Conservation (phyloP, 192 early-diverging fungal species). For the Backusella liffmaniae region DNA sequence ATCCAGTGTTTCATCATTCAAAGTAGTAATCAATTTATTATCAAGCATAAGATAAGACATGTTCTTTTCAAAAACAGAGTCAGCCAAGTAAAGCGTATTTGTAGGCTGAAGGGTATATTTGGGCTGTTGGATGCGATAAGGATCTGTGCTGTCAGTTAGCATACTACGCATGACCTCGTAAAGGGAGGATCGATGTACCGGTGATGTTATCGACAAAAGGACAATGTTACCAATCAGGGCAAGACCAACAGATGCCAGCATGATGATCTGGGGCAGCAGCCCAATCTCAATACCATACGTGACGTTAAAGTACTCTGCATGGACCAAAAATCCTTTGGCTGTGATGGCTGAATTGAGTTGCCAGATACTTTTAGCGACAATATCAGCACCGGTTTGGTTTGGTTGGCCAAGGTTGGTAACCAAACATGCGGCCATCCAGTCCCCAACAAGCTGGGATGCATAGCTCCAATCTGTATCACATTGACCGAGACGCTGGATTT, state of each 20-base stretch:
- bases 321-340: background rate
- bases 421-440: background rate
- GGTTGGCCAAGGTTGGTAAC: background rate
- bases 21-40: background rate
- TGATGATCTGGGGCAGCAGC: background rate
- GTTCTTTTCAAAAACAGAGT: background rate
- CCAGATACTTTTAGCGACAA: background rate
- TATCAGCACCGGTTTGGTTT: background rate
- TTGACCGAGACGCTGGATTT: background rate
- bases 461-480: background rate
- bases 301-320: background rate
- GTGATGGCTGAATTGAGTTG: background rate
- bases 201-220: background rate
- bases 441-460: background rate
- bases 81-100: background rate
- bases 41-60: background rate
- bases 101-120: constrained; percentile 2
- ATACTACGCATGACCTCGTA: constrained; percentile 1
- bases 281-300: background rate
- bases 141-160: background rate
- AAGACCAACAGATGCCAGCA: background rate
- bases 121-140: background rate
- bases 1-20: background rate
- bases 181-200: background rate
- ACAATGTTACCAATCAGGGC: background rate